phyloP scores from a whole-genome alignment of 805 yeast genomes.

The Metschnikowia drakensbergensis region DNA sequence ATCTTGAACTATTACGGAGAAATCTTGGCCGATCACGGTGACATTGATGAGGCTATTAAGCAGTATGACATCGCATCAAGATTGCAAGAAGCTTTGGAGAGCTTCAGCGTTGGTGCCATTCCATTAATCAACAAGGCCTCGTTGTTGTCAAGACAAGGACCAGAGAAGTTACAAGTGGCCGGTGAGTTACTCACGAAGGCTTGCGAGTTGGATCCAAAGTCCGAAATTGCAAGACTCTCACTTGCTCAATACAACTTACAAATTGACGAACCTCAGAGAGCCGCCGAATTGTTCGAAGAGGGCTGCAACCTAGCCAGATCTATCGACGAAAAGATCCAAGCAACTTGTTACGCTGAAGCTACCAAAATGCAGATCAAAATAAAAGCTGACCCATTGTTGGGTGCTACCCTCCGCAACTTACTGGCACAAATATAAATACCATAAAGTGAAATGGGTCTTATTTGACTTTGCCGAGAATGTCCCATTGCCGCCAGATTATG shows the following conservation, averaged over 20 bases:
- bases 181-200: constrained; percentile 69
- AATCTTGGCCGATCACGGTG: constrained; percentile 78
- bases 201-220: constrained; percentile 75
- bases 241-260: constrained; percentile 89
- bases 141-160: constrained; percentile 53
- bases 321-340: constrained; percentile 82
- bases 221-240: constrained; percentile 86
- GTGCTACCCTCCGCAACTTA: constrained; percentile 17
- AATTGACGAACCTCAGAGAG: constrained; percentile 76
- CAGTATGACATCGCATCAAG: constrained; percentile 85
- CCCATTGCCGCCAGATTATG: background rate
- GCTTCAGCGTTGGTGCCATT: constrained; percentile 77
- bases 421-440: background rate
- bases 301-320: constrained; percentile 81
- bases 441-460: background rate
- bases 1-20: constrained; percentile 96
- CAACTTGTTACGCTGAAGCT: constrained; percentile 89
- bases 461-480: background rate
- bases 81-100: constrained; percentile 67
- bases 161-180: constrained; percentile 50
- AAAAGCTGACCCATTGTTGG: constrained; percentile 62
- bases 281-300: constrained; percentile 76
- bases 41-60: constrained; percentile 64
- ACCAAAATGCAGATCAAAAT: constrained; percentile 83
- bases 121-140: constrained; percentile 91